These are phyloP conservation scores for Talinum fruticosum DNA, from an alignment of 148 eudicot species.

Conservation along the genomic window DNA sequence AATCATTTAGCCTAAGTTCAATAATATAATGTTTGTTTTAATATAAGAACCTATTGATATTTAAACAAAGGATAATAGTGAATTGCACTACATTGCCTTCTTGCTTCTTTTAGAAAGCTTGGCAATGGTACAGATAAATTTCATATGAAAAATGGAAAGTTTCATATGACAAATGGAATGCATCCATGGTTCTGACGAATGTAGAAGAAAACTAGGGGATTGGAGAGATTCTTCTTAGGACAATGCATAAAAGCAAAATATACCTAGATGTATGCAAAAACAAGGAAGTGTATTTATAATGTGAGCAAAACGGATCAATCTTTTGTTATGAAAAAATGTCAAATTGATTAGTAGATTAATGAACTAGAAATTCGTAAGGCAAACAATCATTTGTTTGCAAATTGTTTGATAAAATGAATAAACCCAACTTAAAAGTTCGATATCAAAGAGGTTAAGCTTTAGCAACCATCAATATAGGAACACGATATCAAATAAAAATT, in stretches of 20 bases:
- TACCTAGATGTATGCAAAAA: constrained; percentile 20
- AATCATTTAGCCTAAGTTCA: constrained; percentile 16
- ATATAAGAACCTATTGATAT: constrained; percentile 6
- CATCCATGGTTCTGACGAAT: not conserved
- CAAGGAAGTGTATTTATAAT: constrained; percentile 29
- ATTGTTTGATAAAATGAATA: constrained; percentile 16
- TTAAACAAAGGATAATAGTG: not conserved
- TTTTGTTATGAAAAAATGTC: not conserved
- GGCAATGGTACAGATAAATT: too few species aligned
- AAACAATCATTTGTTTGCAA: not conserved
- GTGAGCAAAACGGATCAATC: constrained; percentile 27
- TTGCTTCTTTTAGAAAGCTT: constrained; percentile 11
- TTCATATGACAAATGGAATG: not conserved
- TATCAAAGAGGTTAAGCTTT: not conserved
- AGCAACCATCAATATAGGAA: too few species aligned
- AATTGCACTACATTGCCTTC: not conserved
- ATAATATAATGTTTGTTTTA: not conserved
- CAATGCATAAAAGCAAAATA: constrained; percentile 29
- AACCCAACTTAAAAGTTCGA: not conserved
- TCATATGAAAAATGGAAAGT: not conserved
- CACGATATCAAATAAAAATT: too few species aligned
- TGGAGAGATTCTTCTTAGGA: constrained; percentile 22
- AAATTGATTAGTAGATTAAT: not conserved
- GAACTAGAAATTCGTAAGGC: not conserved
- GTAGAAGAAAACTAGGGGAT: not conserved